Conservation (phyloP, 495 filamentous ascomycete species). For the Chlorociboria aeruginascens region DNA sequence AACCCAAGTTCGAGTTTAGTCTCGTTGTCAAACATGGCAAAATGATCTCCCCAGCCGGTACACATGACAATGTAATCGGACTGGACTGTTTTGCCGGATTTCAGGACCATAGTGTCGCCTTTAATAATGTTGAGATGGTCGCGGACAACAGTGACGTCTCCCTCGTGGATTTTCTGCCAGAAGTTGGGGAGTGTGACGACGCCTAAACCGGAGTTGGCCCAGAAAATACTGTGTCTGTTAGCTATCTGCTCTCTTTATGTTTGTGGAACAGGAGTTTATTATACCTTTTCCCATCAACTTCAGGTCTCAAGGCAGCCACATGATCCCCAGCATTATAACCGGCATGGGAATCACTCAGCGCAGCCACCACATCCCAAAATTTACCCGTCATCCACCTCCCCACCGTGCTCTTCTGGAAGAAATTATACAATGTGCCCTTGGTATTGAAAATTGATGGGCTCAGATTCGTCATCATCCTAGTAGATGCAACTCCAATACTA, state of each 20-base stretch:
- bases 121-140: neutral
- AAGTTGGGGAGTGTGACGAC: slow-evolving; percentile 24
- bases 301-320: neutral
- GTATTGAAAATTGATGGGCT: too few relatives aligned
- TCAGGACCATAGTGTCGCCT: neutral
- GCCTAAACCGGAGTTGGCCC: slow-evolving; percentile 27
- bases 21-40: neutral
- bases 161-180: slow-evolving; percentile 27
- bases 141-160: slow-evolving; percentile 19
- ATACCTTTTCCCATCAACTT: too few relatives aligned
- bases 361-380: too few relatives aligned
- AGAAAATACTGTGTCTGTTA: slow-evolving; percentile 23
- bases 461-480: neutral
- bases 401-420: too few relatives aligned
- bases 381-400: too few relatives aligned
- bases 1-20: neutral
- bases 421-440: too few relatives aligned
- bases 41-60: neutral
- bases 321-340: neutral
- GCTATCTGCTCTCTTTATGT: neutral
- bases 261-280: too few relatives aligned
- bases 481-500: neutral
- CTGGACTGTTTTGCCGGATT: neutral
- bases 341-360: too few relatives aligned
- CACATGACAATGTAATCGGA: neutral